Evolutionary conservation across 2,329 filamentous ascomycete species (phyloP).

Genomic region (Hypoxylon sp.): DNA sequence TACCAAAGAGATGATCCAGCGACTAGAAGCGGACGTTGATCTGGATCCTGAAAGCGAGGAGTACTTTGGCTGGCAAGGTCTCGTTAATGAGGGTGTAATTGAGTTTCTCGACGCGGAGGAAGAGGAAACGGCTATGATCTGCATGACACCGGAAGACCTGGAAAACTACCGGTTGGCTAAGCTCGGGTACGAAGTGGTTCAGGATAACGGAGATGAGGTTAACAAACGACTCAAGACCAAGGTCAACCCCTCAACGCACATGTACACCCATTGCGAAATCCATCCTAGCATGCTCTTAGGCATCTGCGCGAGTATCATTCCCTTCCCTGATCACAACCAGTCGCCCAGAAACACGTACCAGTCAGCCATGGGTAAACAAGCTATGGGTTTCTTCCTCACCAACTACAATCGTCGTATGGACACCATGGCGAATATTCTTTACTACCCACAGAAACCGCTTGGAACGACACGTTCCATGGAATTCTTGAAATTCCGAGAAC

Average conservation of each 20-base stretch:
- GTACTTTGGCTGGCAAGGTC: slow-evolving; percentile 89
- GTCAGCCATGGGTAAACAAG: slow-evolving; percentile 99
- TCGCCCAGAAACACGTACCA: slow-evolving; percentile 99
- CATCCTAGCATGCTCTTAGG: slow-evolving; percentile 99
- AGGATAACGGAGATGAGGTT: slow-evolving; percentile 76
- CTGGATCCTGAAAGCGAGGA: slow-evolving; percentile 71
- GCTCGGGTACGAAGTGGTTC: slow-evolving; percentile 73
- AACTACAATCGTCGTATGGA: slow-evolving; percentile 99
- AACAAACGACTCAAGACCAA: slow-evolving; percentile 91
- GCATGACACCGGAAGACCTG: slow-evolving; percentile 97
- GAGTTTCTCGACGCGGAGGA: slow-evolving; percentile 98
- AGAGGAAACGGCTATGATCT: slow-evolving; percentile 98
- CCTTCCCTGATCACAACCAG: slow-evolving; percentile 99
- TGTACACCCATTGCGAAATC: slow-evolving; percentile 98
- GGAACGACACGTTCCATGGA: slow-evolving; percentile 98
- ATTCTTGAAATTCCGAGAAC: slow-evolving; percentile 96
- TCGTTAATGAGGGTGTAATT: slow-evolving; percentile 87
- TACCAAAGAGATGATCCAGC: slow-evolving; percentile 83
- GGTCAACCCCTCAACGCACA: slow-evolving; percentile 88
- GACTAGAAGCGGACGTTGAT: slow-evolving; percentile 81
- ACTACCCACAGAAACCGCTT: slow-evolving; percentile 97
- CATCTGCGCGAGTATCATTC: slow-evolving; percentile 99
- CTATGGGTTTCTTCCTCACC: slow-evolving; percentile 98
- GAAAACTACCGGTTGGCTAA: slow-evolving; percentile 82
- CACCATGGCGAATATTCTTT: slow-evolving; percentile 99